Percentiles rank a stretch among this genome's conserved stretches.
These are phyloP conservation scores for Annulohypoxylon stygium DNA, from an alignment of 495 filamentous ascomycete species.

Conservation along the genomic window DNA sequence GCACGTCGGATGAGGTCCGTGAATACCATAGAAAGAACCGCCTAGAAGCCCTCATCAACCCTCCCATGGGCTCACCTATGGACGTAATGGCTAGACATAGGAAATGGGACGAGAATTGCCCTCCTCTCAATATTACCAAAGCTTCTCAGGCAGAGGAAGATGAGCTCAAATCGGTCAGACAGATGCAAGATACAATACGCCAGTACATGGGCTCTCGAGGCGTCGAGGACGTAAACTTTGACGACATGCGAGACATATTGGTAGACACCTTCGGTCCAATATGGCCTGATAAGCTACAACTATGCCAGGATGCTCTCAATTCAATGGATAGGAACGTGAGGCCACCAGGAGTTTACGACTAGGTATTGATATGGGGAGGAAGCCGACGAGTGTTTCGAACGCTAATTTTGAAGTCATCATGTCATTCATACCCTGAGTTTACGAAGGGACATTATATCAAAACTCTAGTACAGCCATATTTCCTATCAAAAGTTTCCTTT, in stretches of 20 bases:
- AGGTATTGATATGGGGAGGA: no score
- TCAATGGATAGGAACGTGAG: background rate
- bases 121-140: conserved; percentile 9
- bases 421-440: no score
- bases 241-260: conserved; percentile 23
- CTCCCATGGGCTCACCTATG: background rate
- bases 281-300: background rate
- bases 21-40: background rate
- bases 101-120: conserved; percentile 1
- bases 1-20: background rate
- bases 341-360: no score
- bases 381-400: no score
- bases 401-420: no score
- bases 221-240: background rate
- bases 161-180: conserved; percentile 11
- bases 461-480: no score
- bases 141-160: conserved; percentile 9
- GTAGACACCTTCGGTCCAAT: background rate
- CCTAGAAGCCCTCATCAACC: background rate
- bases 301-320: background rate
- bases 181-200: conserved; percentile 19
- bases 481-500: no score
- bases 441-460: no score
- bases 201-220: conserved; percentile 24
- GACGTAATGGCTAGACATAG: background rate